These are phyloP conservation scores for Wickerhamiella dianesei DNA, from an alignment of 805 yeast species.

Conservation along the genomic window DNA sequence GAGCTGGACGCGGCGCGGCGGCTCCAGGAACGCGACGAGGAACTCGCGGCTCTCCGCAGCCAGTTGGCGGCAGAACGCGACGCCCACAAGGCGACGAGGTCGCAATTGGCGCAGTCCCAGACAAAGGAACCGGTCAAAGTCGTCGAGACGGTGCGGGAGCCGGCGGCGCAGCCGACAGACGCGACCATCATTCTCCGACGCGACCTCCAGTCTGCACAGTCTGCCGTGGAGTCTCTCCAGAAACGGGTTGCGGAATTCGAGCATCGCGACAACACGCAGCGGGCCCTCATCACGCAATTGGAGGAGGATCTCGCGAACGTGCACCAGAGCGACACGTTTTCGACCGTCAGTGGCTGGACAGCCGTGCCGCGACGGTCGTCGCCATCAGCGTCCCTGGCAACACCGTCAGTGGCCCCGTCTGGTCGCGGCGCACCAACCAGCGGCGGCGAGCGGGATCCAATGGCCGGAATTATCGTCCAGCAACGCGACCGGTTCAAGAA, in stretches of 20 bases:
- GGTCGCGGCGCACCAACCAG: conserved; percentile 20
- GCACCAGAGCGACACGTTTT: conserved; percentile 18
- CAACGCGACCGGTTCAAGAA: conserved; percentile 88
- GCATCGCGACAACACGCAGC: conserved; percentile 27
- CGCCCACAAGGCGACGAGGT: neutral
- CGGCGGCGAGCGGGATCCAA: conserved; percentile 22
- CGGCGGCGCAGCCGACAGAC: too few relatives aligned
- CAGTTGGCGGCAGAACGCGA: conserved; percentile 1
- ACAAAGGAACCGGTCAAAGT: neutral
- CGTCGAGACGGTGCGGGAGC: too few relatives aligned
- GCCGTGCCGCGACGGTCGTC: conserved; percentile 23
- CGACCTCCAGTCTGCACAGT: conserved; percentile 1
- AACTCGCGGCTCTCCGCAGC: conserved; percentile 6
- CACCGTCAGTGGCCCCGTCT: conserved; percentile 2
- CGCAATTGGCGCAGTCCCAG: conserved; percentile 4
- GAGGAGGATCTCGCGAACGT: conserved; percentile 50
- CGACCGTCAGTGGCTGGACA: conserved; percentile 27
- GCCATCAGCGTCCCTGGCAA: conserved; percentile 23
- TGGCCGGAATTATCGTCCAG: conserved; percentile 78
- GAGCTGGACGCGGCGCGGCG: conserved; percentile 15
- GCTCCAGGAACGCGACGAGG: conserved; percentile 9
- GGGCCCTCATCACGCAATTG: conserved; percentile 41
- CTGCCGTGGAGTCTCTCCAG: conserved; percentile 19
- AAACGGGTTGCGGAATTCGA: conserved; percentile 7
- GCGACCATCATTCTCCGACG: conserved; percentile 4